phyloP scores from a whole-genome alignment of 1,284 basidiomycete genomes.

The Erythrobasidium hasegawianum region DNA sequence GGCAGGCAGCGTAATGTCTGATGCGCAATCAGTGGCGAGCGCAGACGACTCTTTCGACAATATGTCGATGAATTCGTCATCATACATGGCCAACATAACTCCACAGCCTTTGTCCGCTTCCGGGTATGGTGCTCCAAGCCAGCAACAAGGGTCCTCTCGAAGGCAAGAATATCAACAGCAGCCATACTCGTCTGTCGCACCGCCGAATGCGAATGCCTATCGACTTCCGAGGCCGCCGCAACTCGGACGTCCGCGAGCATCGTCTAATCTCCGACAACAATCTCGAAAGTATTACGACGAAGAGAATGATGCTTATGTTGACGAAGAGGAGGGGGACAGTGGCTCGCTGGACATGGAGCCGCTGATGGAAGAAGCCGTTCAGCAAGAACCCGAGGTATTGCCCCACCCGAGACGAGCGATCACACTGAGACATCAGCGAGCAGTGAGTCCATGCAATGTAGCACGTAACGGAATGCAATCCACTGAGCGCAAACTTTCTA shows the following conservation, averaged over 20 bases:
- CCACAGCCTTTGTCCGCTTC: background rate
- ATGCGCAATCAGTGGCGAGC: conserved; percentile 19
- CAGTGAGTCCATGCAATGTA: background rate
- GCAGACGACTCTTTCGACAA: conserved; percentile 29
- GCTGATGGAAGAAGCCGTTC: background rate
- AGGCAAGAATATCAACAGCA: conserved; percentile 15
- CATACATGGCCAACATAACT: conserved; percentile 10
- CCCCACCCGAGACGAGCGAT: background rate
- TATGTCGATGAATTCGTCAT: conserved; percentile 19
- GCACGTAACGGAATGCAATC: too few relatives aligned
- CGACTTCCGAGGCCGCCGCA: too few relatives aligned
- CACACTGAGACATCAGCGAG: background rate
- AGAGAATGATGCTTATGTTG: conserved; percentile 15
- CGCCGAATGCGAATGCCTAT: too few relatives aligned
- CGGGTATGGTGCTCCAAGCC: background rate
- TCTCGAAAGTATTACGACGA: conserved; percentile 4
- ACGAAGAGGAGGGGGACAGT: conserved; percentile 14
- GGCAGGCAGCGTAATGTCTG: background rate
- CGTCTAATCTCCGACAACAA: conserved; percentile 17
- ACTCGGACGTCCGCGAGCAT: background rate
- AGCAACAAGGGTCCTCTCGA: conserved; percentile 7
- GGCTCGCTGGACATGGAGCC: conserved; percentile 30
- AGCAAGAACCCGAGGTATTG: background rate
- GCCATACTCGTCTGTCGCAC: background rate
- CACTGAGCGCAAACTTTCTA: too few relatives aligned